Base-by-base conservation (phyloP, 495 filamentous ascomycete genomes). In the Aspergillus homomorphus region DNA sequence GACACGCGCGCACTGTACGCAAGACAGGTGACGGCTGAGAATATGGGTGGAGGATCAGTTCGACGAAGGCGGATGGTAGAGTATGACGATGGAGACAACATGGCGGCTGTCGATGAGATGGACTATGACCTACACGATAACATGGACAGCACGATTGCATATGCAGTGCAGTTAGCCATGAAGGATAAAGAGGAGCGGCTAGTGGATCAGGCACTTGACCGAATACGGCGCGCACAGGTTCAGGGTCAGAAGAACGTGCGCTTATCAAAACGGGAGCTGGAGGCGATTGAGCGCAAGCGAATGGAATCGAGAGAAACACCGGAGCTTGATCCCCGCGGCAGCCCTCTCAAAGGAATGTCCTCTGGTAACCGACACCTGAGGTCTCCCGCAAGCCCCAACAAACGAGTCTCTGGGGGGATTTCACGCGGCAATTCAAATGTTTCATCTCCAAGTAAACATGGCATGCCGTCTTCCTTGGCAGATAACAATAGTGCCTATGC, bases 161-260 rank as follows among this genome's bases (percentile, higher is more conserved):
- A 79, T 72, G 77, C 78, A 59, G 73, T 75, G 48, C 80, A 81
- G 65, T 60, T 82, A 70, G 79, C 80, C 57, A 76, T 84, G 66
- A 76, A 81, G 62, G 82, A 87, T 45, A 82, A 84, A 65, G 89
- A 93, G 66, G 88, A 91, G 56, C 80, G 80, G 64, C 70, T 93
- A 62, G 82, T 90, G 59, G 84, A 91, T 54, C 82, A 82, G 53
- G 91, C 90, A 41, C 68, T 92, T 70, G 83, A 84, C 61, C 85
- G 89, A 50, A 93, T 96, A 73, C 83, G 82, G 57, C 84, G 84
- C 48, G 90, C 91, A 24, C 84, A 89, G 58, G 77, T 80, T 59
- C 82, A 84, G 63, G 91, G 91, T 43, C 87, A 85, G 71, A 78
- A 74, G 41, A 90, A 92, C 49, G 90, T 95, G 24, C 87, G 85